Base-by-base conservation (phyloP, 306 rosid genomes). In the Dryas drummondii region DNA sequence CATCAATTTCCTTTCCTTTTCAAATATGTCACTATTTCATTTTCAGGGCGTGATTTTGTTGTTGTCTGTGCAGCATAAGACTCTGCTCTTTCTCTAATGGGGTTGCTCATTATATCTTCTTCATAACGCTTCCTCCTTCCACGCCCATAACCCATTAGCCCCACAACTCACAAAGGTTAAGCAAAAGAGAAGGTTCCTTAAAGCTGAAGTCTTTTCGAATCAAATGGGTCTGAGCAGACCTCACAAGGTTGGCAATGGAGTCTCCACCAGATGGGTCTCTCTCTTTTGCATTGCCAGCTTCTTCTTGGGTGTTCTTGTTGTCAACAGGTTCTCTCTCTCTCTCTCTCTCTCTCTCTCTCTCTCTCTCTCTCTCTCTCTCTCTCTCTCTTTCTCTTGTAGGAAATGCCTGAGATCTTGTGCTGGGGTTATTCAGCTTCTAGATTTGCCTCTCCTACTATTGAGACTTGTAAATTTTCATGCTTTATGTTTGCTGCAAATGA, bases 191-290 rank as follows among this genome's bases (percentile, higher is more conserved):
- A n/a, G 84, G 56, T 76, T 70, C 59, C 71, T 71, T 84, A 76
- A 76, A 81, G 82, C 51, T 54, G 70, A 68, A 63, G 84, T 66
- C 67, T 70, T 78, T 78, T 68, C 57, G 56, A 74, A 64, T 59
- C 59, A 72, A 72, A 87, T 87, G 91, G 88, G 91, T 82, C 76
- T 84, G 42, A 71, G 74, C 77, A 84, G 85, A 84, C 78, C 91
- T 55, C 88, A 84, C 80, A 87, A 84, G 66, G 74, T 62, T 48
- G 86, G 74, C 80, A 84, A 80, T 84, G 91, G 91, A 60, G 74
- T 87, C 71, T 82, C 91, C 47, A 76, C 83, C 77, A 84, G 83
- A 87, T 87, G 87, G 91, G 91, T 84, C 4, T 82, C 86, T 75
- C 42, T 87, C 48, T 75, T 82, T 48, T 87, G 91, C 87, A 75